Percentiles rank a stretch among this genome's conserved stretches.
Conservation (phyloP, 345 rosid species). For the Hibiscus mutabilis region DNA sequence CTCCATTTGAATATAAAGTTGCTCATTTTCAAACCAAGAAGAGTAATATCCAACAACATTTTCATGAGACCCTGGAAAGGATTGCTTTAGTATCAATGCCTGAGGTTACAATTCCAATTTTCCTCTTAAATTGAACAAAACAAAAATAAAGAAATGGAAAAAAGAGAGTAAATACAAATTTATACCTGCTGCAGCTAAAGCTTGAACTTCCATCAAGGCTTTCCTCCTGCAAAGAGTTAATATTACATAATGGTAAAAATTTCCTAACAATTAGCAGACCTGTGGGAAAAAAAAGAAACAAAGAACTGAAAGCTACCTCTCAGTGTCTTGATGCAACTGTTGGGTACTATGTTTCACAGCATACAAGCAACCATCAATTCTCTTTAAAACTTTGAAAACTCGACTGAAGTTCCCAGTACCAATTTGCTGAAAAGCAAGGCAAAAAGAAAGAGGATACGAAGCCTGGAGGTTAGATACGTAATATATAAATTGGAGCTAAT, state of each 20-base stretch:
- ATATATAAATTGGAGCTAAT: background rate
- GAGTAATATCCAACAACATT: constrained; percentile 75
- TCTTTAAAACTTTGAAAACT: constrained; percentile 83
- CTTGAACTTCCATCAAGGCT: constrained; percentile 99
- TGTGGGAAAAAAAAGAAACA: background rate
- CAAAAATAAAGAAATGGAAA: background rate
- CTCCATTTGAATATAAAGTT: constrained; percentile 94
- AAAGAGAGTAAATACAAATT: background rate
- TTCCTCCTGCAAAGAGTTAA: constrained; percentile 52
- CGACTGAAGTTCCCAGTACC: constrained; percentile 84
- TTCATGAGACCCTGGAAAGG: constrained; percentile 61
- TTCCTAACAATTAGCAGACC: background rate
- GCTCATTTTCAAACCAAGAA: constrained; percentile 95
- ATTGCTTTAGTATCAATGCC: background rate
- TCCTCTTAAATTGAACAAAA: constrained; percentile 4
- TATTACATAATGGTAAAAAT: background rate
- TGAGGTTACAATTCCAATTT: background rate
- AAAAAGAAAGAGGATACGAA: constrained; percentile 6
- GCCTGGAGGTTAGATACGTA: background rate
- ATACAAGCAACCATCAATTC: constrained; percentile 94
- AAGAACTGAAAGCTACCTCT: constrained; percentile 43
- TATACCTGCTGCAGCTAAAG: constrained; percentile 91
- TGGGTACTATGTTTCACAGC: constrained; percentile 79
- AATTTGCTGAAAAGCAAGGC: constrained; percentile 51
- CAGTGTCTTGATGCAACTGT: constrained; percentile 60